A percentile compares a stretch with the other conserved stretches of the same genome.
Evolutionary conservation across 805 yeast species (phyloP).

Genomic region (Saccharomycopsis lassenensis): DNA sequence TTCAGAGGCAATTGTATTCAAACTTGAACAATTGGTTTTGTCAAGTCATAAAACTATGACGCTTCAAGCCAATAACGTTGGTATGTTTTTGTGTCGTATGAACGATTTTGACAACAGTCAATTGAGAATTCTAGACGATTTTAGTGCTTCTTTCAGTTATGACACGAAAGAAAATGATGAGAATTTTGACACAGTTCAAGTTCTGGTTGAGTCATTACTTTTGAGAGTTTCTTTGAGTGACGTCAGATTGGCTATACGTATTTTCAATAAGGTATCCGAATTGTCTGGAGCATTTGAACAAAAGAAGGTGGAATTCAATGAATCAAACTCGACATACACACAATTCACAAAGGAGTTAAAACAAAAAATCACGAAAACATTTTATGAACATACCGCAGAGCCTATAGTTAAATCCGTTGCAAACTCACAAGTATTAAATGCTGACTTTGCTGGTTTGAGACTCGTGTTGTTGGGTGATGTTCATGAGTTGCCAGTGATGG

Average conservation of each 20-base stretch:
- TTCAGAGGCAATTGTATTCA: conserved; percentile 85
- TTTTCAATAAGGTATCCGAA: conserved; percentile 61
- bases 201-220: conserved; percentile 69
- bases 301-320: conserved; percentile 14
- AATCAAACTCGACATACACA: conserved; percentile 23
- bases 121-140: conserved; percentile 77
- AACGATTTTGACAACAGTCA: conserved; percentile 47
- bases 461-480: conserved; percentile 81
- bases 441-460: conserved; percentile 64
- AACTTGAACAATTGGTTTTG: conserved; percentile 65
- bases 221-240: conserved; percentile 80
- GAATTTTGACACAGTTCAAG: conserved; percentile 44
- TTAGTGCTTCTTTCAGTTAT: conserved; percentile 62
- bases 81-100: conserved; percentile 80
- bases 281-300: conserved; percentile 27
- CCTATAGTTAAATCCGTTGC: conserved; percentile 57
- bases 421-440: no score
- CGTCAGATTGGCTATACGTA: conserved; percentile 64
- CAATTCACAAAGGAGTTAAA: conserved; percentile 55
- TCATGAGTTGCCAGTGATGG: conserved; percentile 81
- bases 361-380: conserved; percentile 36
- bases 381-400: conserved; percentile 34
- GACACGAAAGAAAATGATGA: conserved; percentile 59
- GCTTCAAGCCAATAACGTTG: conserved; percentile 64
- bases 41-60: conserved; percentile 59